Conservation (phyloP, 495 filamentous ascomycete genomes). For the Hyaloscypha variabilis region DNA sequence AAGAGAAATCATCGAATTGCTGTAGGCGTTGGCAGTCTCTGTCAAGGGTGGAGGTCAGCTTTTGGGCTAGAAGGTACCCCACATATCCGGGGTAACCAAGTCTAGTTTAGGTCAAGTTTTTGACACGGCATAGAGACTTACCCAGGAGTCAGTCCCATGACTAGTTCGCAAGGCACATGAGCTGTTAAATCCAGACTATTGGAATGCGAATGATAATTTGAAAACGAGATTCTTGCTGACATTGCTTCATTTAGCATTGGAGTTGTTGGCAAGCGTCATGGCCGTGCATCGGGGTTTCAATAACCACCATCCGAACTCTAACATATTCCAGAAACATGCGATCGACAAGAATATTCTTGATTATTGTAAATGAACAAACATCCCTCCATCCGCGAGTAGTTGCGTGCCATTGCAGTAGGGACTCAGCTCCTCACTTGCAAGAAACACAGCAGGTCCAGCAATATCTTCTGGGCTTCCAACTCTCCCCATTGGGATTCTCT, state of each 20-base stretch:
- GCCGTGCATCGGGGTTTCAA: not conserved
- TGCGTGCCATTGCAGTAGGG: slow-evolving; percentile 84
- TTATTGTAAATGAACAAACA: slow-evolving; percentile 60
- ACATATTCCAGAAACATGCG: not conserved
- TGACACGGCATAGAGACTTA: not conserved
- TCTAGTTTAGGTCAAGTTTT: not conserved
- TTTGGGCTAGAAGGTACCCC: not conserved
- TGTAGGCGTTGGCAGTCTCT: not conserved
- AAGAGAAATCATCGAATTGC: slow-evolving; percentile 10
- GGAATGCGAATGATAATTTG: not conserved
- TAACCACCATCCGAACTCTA: not conserved
- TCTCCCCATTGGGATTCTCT: slow-evolving; percentile 77
- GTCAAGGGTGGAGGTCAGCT: not conserved
- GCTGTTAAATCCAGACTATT: not conserved
- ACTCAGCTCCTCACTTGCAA: slow-evolving; percentile 77
- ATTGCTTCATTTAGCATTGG: not conserved
- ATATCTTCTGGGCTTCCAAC: slow-evolving; percentile 70
- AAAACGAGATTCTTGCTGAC: not conserved
- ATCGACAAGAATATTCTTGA: not conserved
- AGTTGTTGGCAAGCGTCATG: not conserved
- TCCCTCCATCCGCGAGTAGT: slow-evolving; percentile 80
- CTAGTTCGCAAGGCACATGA: not conserved
- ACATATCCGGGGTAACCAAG: not conserved
- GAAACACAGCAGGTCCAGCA: slow-evolving; percentile 84
- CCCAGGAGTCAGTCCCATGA: not conserved